Evolutionary conservation across 345 rosid species (phyloP).

Genomic region (Kandelia obovata): DNA sequence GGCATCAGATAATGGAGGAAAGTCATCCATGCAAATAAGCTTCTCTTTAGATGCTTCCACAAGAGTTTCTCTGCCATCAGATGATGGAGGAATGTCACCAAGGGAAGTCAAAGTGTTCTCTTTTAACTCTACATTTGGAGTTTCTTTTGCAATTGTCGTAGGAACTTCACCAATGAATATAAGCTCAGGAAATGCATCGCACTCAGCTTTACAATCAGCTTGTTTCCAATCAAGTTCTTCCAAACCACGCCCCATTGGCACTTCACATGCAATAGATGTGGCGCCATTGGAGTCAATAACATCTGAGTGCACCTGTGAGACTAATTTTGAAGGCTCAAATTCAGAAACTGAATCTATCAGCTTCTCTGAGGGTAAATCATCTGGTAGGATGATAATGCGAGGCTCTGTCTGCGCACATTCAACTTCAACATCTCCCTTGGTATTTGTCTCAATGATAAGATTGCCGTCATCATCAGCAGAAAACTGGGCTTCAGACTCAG

Average conservation of each 20-base stretch:
- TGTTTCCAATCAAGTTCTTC: conserved; percentile 42
- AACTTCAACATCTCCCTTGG: conserved; percentile 27
- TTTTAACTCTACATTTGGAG: conserved; percentile 21
- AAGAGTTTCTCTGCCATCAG: conserved; percentile 18
- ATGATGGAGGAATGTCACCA: conserved; percentile 26
- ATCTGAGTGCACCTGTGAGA: conserved; percentile 22
- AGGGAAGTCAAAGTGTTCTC: conserved; percentile 18
- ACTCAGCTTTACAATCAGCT: conserved; percentile 19
- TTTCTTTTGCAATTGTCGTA: conserved; percentile 27
- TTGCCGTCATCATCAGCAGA: conserved; percentile 33
- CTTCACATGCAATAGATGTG: conserved; percentile 12
- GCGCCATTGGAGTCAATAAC: conserved; percentile 14
- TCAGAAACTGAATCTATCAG: conserved; percentile 37
- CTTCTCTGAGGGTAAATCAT: conserved; percentile 39
- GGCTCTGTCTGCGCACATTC: conserved; percentile 31
- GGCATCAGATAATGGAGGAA: background rate
- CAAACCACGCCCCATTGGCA: conserved; percentile 25
- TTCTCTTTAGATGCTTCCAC: background rate
- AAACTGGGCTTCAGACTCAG: conserved; percentile 44
- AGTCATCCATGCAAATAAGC: conserved; percentile 11
- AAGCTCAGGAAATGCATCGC: conserved; percentile 30
- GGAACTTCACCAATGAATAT: conserved; percentile 37
- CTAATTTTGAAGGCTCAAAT: conserved; percentile 23
- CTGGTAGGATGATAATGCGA: conserved; percentile 25
- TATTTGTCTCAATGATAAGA: conserved; percentile 19